Evolutionary conservation across 768 basidiomycete species (phyloP).

Genomic region (Termitomyces sp.): DNA sequence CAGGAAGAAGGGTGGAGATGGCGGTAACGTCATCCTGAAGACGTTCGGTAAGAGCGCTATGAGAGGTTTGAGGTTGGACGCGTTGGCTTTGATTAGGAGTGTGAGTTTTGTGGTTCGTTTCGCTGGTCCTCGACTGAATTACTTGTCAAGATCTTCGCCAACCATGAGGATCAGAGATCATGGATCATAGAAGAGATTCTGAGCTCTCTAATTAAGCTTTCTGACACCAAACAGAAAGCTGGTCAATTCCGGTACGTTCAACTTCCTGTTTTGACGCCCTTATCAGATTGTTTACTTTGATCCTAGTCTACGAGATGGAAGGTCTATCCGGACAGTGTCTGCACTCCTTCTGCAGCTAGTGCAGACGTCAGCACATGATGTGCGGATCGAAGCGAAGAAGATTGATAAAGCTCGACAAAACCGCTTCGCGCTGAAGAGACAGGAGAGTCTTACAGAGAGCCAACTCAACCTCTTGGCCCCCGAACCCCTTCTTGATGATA

Average conservation of each 20-base stretch:
- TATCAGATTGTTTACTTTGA: neutral
- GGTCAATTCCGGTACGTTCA: conserved; percentile 73
- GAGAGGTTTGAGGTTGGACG: conserved; percentile 76
- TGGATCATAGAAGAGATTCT: conserved; percentile 99
- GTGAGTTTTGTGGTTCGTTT: conserved; percentile 40
- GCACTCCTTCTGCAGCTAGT: conserved; percentile 94
- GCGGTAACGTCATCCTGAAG: conserved; percentile 52
- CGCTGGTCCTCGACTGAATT: neutral
- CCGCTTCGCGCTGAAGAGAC: conserved; percentile 51
- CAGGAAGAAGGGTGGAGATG: conserved; percentile 48
- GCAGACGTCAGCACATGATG: conserved; percentile 88
- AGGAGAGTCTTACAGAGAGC: conserved; percentile 54
- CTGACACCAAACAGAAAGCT: conserved; percentile 84
- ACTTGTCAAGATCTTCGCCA: conserved; percentile 75
- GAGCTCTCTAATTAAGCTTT: conserved; percentile 82
- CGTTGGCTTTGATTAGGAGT: conserved; percentile 76
- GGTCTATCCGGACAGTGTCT: conserved; percentile 89
- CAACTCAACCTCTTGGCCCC: conserved; percentile 22
- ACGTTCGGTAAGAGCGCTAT: conserved; percentile 77
- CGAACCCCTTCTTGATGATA: conserved; percentile 59
- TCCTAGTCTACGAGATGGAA: conserved; percentile 78
- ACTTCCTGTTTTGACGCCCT: neutral
- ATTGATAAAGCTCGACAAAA: conserved; percentile 61
- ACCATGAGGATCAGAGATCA: conserved; percentile 82
- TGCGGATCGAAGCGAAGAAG: conserved; percentile 61